Evolutionary conservation across 257 asterid species (phyloP).

Genomic region (Gynochthodes officinalis): DNA sequence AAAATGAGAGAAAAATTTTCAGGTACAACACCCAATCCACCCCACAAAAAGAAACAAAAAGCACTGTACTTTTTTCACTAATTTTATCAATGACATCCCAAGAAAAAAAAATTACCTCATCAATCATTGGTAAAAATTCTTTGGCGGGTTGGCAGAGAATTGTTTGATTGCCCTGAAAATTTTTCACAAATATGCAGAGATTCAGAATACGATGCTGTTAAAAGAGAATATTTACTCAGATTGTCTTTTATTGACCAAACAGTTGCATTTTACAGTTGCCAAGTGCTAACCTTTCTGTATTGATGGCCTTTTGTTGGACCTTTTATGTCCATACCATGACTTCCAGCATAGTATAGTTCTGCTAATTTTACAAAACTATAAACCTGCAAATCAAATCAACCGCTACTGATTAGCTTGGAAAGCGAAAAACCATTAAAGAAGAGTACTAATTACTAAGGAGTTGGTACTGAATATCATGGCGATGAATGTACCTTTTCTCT

Average conservation of each 20-base stretch:
- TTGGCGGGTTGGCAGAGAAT: constrained; percentile 92
- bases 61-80: not conserved
- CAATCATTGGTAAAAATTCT: constrained; percentile 75
- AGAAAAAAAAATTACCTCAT: constrained; percentile 42
- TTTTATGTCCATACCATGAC: constrained; percentile 96
- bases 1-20: constrained; percentile 1
- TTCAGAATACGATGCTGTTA: no score
- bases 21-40: not conserved
- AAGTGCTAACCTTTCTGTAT: constrained; percentile 43
- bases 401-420: no score
- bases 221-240: not conserved
- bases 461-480: no score
- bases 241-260: not conserved
- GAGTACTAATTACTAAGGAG: no score
- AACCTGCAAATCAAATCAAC: constrained; percentile 42
- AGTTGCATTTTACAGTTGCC: not conserved
- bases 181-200: not conserved
- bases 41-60: not conserved
- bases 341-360: constrained; percentile 90
- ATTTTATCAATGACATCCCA: no score
- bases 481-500: constrained; percentile 59
- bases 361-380: constrained; percentile 56
- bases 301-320: constrained; percentile 66
- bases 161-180: constrained; percentile 31
- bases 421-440: no score